Base-by-base conservation (phyloP, 768 basidiomycete genomes). In the Termitomyces sp. region DNA sequence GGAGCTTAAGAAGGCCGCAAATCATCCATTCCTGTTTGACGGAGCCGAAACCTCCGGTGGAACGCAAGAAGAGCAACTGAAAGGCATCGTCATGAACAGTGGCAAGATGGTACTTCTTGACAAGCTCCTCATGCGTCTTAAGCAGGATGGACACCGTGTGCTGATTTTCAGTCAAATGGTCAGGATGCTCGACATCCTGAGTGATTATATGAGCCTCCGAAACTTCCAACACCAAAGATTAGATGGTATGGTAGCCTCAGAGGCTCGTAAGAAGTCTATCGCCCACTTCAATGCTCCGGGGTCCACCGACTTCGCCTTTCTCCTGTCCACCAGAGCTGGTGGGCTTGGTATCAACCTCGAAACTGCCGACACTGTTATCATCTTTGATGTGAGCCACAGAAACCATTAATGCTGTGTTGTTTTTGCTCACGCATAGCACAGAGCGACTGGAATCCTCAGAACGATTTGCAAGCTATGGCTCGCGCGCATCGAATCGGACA, bases 141-240 rank as follows among this genome's bases (percentile, higher is more conserved):
- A 89, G 64, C 85, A 82, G 61, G 96, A 98, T 67, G 90, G 91
- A 3, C 97, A 98, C 65, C 90, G 97, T 48, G 97, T 99, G 26
- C 80, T 99, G 63, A 98, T 99, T 64, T 99, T 99, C 78, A 97
- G 94, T 65, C 93, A 98, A 71, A 99, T 99, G 97, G 95, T 98
- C 56, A 85, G 97, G 56, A 92, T 98, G 85, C 80, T 99, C 44
- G 97, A 99, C 72, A 98, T 99, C 68, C 83, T 99, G 64, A 95
- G 91, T 60, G 97, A 99, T 71, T 98, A 98, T 72, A 93, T 98
- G 87, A 73, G 75, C 40, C 75, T 95, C 54, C 81, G 97, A 46
- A 90, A 90, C 38, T 98, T 96, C 65, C 83, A 84, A 58, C 90
- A 94, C 71, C 97, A 98, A 69, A 87, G 97, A 12, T 77, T 99